These are phyloP conservation scores for Usnea hakonensis DNA, from an alignment of 495 filamentous ascomycete genomes.

Conservation along the genomic window DNA sequence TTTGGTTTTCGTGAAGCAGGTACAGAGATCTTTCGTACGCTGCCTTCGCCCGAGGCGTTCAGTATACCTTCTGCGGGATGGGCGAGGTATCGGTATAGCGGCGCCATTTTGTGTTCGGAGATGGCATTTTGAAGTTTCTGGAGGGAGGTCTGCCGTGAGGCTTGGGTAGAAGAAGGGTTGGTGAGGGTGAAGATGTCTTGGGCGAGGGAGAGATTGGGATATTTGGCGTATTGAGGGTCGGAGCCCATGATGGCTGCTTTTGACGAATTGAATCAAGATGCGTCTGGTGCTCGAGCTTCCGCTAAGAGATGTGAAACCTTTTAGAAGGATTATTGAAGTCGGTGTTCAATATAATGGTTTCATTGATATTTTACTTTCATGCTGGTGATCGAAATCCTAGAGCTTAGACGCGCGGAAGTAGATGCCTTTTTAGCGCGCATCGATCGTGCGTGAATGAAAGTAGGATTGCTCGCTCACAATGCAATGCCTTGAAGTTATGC, in stretches of 20 bases:
- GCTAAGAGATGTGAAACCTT: not conserved
- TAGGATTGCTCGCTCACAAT: not conserved
- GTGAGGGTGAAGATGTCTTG: conserved; percentile 97
- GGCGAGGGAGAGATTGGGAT: conserved; percentile 81
- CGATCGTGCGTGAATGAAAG: too few species aligned
- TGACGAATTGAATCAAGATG: not conserved
- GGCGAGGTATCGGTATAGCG: conserved; percentile 89
- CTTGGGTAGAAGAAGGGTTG: conserved; percentile 66
- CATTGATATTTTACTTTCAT: too few species aligned
- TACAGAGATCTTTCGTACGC: conserved; percentile 49
- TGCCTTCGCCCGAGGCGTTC: conserved; percentile 66
- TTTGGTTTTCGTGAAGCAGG: conserved; percentile 48
- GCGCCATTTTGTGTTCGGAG: conserved; percentile 89
- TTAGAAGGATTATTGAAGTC: not conserved
- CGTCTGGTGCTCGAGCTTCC: not conserved
- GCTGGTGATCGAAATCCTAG: not conserved
- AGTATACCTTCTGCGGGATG: conserved; percentile 89
- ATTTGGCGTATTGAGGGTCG: conserved; percentile 94
- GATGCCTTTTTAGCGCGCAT: not conserved
- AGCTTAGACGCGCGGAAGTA: conserved; percentile 5
- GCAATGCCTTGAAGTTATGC: not conserved
- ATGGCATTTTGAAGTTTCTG: conserved; percentile 90
- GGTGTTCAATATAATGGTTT: not conserved
- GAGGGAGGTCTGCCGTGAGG: conserved; percentile 62
- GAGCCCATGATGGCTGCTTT: conserved; percentile 67